Percentiles rank a stretch among this genome's conserved stretches.
Evolutionary conservation across 1,284 basidiomycete genomes (phyloP).

Genomic region (Athelia psychrophila): DNA sequence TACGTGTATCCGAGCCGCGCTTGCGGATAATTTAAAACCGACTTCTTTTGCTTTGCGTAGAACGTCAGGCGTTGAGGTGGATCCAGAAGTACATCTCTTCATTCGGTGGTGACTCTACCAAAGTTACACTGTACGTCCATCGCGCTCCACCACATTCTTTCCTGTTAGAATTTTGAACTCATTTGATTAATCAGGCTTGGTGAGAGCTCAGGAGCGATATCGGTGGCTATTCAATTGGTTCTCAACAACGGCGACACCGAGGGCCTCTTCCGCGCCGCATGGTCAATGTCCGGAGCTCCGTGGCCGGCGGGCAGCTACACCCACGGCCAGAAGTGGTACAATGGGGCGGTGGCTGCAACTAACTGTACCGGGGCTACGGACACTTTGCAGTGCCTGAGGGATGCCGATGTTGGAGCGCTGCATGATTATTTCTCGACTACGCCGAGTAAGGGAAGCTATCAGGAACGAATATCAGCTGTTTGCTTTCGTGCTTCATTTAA

Average conservation of each 20-base stretch:
- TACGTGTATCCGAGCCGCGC: slow-evolving; percentile 16
- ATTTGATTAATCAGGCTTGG: slow-evolving; percentile 39
- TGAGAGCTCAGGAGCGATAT: slow-evolving; percentile 55
- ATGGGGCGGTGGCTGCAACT: slow-evolving; percentile 39
- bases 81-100: slow-evolving; percentile 58
- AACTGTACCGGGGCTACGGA: slow-evolving; percentile 39
- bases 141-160: neutral
- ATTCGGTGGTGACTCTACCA: slow-evolving; percentile 62
- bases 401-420: slow-evolving; percentile 36
- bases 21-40: too few species aligned
- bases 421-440: slow-evolving; percentile 41
- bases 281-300: slow-evolving; percentile 52
- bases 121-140: slow-evolving; percentile 49
- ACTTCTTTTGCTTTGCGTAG: slow-evolving; percentile 21
- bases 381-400: slow-evolving; percentile 47
- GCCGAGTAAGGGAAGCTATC: slow-evolving; percentile 42
- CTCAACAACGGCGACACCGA: slow-evolving; percentile 44
- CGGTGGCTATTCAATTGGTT: slow-evolving; percentile 51
- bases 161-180: too few species aligned
- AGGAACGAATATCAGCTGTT: too few species aligned
- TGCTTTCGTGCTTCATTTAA: slow-evolving; percentile 12
- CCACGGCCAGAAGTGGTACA: slow-evolving; percentile 39
- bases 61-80: slow-evolving; percentile 60
- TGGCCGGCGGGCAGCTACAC: slow-evolving; percentile 40
- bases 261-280: slow-evolving; percentile 47